Conservation (phyloP, 2,329 filamentous ascomycete species). For the Fusarium pseudoanthophilum region DNA sequence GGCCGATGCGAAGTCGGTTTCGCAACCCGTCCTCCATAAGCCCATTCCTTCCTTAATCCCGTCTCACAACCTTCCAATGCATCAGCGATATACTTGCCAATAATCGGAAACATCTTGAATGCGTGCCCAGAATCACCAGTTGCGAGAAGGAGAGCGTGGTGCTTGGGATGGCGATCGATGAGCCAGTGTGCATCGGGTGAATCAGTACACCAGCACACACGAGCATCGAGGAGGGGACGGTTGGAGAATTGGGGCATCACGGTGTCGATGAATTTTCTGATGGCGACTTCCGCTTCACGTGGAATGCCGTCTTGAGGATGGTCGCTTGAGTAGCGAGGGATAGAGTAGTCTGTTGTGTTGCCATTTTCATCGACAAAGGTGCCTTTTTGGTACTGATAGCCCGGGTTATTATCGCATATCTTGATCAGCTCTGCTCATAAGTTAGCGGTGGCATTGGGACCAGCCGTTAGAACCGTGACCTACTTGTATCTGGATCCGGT, state of each 20-base stretch:
- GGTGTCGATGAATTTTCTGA: not conserved
- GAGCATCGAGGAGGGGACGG: not conserved
- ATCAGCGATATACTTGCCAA: not conserved
- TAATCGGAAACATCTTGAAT: slow-evolving; percentile 10
- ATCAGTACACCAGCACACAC: slow-evolving; percentile 8
- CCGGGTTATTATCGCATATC: slow-evolving; percentile 9
- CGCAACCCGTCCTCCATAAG: not conserved
- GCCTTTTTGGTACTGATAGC: not conserved
- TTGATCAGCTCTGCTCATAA: not conserved
- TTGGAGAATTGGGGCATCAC: slow-evolving; percentile 7
- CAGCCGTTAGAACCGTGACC: fast-evolving
- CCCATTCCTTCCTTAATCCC: slow-evolving; percentile 1
- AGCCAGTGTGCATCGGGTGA: slow-evolving; percentile 11
- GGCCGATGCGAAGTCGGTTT: slow-evolving; percentile 2
- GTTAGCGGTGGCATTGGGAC: fast-evolving
- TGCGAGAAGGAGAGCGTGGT: not conserved
- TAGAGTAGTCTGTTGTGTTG: not conserved
- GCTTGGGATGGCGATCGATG: not conserved
- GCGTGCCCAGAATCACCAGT: slow-evolving; percentile 9
- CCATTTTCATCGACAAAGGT: not conserved
- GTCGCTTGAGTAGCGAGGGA: slow-evolving; percentile 5
- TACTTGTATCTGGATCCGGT: slow-evolving; percentile 2
- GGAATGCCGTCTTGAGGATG: not conserved
- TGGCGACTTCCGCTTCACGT: not conserved
- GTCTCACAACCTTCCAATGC: not conserved